phyloP scores from a whole-genome alignment of 2,329 filamentous ascomycete genomes.

The Sporothrix globosa region DNA sequence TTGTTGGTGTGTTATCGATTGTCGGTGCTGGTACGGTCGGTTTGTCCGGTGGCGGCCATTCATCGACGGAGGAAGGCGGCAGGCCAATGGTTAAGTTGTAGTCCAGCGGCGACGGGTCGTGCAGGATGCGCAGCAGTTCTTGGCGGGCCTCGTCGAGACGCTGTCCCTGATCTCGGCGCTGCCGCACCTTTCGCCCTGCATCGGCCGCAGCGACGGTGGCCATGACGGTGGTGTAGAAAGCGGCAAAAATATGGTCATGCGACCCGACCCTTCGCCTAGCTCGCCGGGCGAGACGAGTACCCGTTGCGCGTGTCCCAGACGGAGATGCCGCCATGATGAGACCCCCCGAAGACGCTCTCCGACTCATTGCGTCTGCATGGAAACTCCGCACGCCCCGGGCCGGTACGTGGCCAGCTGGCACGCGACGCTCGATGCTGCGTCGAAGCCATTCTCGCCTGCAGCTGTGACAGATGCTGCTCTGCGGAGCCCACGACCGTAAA shows the following conservation, averaged over 20 bases:
- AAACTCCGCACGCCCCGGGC: not conserved
- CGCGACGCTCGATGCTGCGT: conserved; percentile 42
- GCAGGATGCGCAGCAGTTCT: conserved; percentile 30
- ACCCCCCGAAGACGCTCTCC: conserved; percentile 50
- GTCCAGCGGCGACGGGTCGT: conserved; percentile 24
- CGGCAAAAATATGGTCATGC: conserved; percentile 60
- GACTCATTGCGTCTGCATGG: conserved; percentile 48
- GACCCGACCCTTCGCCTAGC: conserved; percentile 55
- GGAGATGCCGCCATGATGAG: not conserved
- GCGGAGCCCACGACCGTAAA: conserved; percentile 68
- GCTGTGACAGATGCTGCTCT: conserved; percentile 66
- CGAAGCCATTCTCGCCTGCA: conserved; percentile 61
- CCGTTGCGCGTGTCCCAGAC: not conserved
- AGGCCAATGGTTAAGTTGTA: conserved; percentile 12
- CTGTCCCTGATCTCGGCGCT: conserved; percentile 63
- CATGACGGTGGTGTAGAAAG: conserved; percentile 69
- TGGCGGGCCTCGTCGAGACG: conserved; percentile 59
- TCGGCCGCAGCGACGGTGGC: conserved; percentile 67
- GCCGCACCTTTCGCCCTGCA: conserved; percentile 59
- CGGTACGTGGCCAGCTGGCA: not conserved
- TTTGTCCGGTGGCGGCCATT: not conserved
- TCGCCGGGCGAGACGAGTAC: conserved; percentile 39
- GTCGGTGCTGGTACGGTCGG: conserved; percentile 22
- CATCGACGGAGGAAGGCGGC: conserved; percentile 15
- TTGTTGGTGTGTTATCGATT: conserved; percentile 22